A percentile compares a stretch with the other conserved stretches of the same genome.
Evolutionary conservation across 1,284 basidiomycete genomes (phyloP).

Genomic region (Tausonia pullulans): DNA sequence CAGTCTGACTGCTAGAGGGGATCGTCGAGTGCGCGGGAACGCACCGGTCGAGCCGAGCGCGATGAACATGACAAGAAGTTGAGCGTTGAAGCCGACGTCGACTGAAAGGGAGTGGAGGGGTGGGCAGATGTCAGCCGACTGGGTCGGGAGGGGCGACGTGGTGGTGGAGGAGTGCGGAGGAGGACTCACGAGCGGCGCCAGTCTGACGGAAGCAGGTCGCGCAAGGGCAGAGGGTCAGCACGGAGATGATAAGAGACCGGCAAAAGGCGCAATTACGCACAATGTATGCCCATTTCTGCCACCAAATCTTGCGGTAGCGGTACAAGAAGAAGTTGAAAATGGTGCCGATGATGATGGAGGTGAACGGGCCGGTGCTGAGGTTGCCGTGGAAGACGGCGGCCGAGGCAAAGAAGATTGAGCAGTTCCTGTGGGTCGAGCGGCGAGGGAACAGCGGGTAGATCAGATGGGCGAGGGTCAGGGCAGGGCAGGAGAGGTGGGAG

Average conservation of each 20-base stretch:
- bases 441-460: too few species aligned
- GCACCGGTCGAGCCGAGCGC: constrained; percentile 18
- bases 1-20: too few species aligned
- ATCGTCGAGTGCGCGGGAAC: background rate
- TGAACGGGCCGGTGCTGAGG: constrained; percentile 20
- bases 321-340: constrained; percentile 20
- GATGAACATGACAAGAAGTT: constrained; percentile 21
- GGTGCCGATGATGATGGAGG: constrained; percentile 18
- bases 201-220: too few species aligned
- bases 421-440: constrained; percentile 10
- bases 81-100: constrained; percentile 20
- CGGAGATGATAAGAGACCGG: too few species aligned
- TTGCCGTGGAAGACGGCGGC: constrained; percentile 19
- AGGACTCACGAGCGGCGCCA: too few species aligned
- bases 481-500: too few species aligned
- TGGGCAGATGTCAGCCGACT: background rate
- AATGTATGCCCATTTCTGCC: constrained; percentile 18
- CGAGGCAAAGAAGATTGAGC: constrained; percentile 20
- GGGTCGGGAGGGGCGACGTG: background rate
- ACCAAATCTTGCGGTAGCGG: constrained; percentile 18
- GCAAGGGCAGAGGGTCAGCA: too few species aligned
- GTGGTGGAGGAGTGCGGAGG: too few species aligned
- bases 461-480: too few species aligned
- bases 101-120: background rate
- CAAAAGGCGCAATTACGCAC: background rate